A percentile compares a stretch with the other conserved stretches of the same genome.
phyloP scores from a whole-genome alignment of 805 yeast species.

The Gaillardinia entomophila region DNA sequence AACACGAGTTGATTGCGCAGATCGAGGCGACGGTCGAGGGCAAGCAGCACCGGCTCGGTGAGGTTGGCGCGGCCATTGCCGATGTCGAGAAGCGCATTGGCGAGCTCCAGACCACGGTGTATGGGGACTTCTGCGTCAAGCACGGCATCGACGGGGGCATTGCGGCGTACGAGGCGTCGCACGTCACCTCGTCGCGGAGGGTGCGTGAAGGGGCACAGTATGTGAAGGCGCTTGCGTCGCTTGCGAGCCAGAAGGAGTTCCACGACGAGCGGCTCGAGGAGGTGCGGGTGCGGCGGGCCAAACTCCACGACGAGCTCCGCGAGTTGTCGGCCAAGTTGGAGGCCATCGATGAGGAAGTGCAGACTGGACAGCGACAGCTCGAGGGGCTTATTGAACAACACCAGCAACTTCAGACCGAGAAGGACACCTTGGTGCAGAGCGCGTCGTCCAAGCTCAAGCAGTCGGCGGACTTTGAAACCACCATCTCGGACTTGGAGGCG shows the following conservation, averaged over 20 bases:
- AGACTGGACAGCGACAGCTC: not conserved
- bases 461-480: conserved; percentile 24
- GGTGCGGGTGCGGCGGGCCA: conserved; percentile 39
- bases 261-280: conserved; percentile 57
- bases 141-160: conserved; percentile 50
- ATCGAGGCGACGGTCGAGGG: conserved; percentile 12
- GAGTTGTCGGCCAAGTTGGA: conserved; percentile 23
- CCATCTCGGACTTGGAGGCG: conserved; percentile 31
- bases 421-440: no score
- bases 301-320: conserved; percentile 23
- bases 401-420: conserved; percentile 2
- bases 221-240: conserved; percentile 52
- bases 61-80: conserved; percentile 12
- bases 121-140: conserved; percentile 47
- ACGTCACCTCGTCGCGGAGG: conserved; percentile 54
- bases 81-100: conserved; percentile 12
- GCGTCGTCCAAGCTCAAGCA: conserved; percentile 16
- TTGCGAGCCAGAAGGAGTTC: conserved; percentile 57
- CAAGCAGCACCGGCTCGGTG: conserved; percentile 9
- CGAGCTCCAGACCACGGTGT: conserved; percentile 40
- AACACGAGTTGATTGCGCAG: conserved; percentile 19
- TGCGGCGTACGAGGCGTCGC: conserved; percentile 63
- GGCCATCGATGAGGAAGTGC: conserved; percentile 13
- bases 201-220: conserved; percentile 58
- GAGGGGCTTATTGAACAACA: conserved; percentile 20